Evolutionary conservation across 208 protist genomes (phyloP).

Genomic region (Phytomonas sp.): DNA sequence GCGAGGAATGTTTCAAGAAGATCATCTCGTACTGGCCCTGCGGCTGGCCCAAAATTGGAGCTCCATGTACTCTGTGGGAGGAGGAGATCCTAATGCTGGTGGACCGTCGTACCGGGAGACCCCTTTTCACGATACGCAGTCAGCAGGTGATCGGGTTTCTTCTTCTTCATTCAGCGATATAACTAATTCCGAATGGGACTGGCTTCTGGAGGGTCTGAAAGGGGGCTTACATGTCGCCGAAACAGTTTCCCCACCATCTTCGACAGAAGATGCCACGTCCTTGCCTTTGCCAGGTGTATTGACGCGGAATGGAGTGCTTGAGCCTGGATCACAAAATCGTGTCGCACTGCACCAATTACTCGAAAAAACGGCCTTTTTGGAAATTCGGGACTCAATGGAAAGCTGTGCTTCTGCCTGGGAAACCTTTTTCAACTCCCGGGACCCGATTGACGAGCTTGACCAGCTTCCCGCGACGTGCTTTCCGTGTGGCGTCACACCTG

Average conservation of each 20-base stretch:
- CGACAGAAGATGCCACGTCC: background rate
- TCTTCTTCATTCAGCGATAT: background rate
- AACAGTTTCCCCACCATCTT: background rate
- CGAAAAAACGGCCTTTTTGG: slow-evolving; percentile 42
- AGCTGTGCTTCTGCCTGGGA: slow-evolving; percentile 39
- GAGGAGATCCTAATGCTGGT: background rate
- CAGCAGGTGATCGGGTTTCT: background rate
- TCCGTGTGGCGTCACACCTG: slow-evolving; percentile 18
- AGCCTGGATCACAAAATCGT: slow-evolving; percentile 19
- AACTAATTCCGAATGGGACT: slow-evolving; percentile 46
- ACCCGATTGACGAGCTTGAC: slow-evolving; percentile 30
- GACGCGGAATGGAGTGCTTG: slow-evolving; percentile 19
- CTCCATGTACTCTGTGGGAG: slow-evolving; percentile 22
- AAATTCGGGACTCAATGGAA: slow-evolving; percentile 49
- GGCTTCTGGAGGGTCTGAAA: slow-evolving; percentile 19
- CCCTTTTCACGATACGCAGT: background rate
- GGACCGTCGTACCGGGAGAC: background rate
- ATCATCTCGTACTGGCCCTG: slow-evolving; percentile 92
- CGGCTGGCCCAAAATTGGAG: slow-evolving; percentile 90
- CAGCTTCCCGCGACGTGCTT: slow-evolving; percentile 32
- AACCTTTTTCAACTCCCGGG: slow-evolving; percentile 31
- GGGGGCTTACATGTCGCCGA: slow-evolving; percentile 6
- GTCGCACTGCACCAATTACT: slow-evolving; percentile 38
- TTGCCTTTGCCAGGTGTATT: slow-evolving; percentile 2
- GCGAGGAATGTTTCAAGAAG: slow-evolving; percentile 91